phyloP scores from a whole-genome alignment of 805 yeast species.

The Candida maesae region DNA sequence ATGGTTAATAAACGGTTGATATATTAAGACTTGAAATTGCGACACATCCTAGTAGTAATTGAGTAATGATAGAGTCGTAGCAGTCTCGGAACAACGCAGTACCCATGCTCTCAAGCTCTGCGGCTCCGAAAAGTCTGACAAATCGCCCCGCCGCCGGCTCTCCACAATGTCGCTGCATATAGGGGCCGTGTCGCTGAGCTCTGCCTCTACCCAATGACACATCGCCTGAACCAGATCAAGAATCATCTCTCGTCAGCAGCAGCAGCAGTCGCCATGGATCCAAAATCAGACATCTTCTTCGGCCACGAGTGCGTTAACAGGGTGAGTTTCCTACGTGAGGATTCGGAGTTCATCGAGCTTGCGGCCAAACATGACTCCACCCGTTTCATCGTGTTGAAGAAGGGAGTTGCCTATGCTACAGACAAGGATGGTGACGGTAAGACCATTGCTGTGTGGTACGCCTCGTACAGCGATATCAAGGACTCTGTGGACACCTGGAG shows the following conservation, averaged over 20 bases:
- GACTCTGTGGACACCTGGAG: constrained; percentile 16
- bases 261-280: background rate
- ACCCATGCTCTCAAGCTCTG: too few relatives aligned
- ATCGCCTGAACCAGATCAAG: constrained; percentile 4
- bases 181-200: too few relatives aligned
- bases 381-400: constrained; percentile 35
- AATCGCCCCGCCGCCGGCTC: background rate
- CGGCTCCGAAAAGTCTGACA: background rate
- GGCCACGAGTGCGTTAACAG: constrained; percentile 53
- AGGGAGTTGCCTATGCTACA: constrained; percentile 25
- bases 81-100: too few relatives aligned
- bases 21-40: too few relatives aligned
- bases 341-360: constrained; percentile 40
- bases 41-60: too few relatives aligned
- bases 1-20: background rate
- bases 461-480: constrained; percentile 17
- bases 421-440: background rate
- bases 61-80: too few relatives aligned
- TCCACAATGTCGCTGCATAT: constrained; percentile 1
- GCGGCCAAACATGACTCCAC: constrained; percentile 40
- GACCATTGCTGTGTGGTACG: constrained; percentile 5
- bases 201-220: background rate
- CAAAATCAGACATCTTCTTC: constrained; percentile 28
- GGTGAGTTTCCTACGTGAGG: constrained; percentile 54
- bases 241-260: constrained; percentile 3